Percentiles rank a stretch among this genome's conserved stretches.
Conservation (phyloP, 352 stramenopile genomes). For the Pelagophyceae sp. region DNA sequence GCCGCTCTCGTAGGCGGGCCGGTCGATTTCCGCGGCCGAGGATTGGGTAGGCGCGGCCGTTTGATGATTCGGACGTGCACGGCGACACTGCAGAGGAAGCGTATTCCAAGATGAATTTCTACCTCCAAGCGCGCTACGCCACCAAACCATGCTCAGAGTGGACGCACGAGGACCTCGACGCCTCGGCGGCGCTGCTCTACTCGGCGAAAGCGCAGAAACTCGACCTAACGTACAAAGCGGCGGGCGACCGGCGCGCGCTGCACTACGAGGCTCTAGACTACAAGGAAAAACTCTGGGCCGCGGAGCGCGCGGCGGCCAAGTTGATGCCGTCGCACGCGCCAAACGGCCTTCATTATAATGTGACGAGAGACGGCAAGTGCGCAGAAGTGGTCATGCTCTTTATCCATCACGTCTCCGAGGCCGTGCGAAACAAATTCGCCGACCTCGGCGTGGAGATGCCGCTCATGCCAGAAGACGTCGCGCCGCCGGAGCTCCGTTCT, state of each 20-base stretch:
- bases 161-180: background rate
- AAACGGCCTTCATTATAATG: background rate
- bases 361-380: background rate
- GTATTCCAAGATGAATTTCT: too few relatives aligned
- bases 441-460: background rate
- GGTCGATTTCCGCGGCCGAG: too few relatives aligned
- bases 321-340: background rate
- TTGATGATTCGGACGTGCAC: too few relatives aligned
- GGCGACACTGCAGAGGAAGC: too few relatives aligned
- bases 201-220: background rate
- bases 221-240: background rate
- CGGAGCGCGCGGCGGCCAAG: background rate
- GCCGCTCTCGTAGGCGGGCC: too few relatives aligned
- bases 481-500: background rate
- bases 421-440: background rate
- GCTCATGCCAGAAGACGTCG: background rate
- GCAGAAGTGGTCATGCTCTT: background rate
- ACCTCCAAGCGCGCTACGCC: too few relatives aligned
- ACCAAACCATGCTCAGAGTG: too few relatives aligned
- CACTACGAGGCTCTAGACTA: background rate
- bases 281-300: background rate
- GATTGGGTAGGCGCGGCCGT: too few relatives aligned
- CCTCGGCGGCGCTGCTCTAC: background rate
- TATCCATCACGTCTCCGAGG: background rate
- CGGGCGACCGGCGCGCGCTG: background rate